Percentiles rank a stretch among this genome's conserved stretches.
Conservation (phyloP, 1,284 basidiomycete genomes). For the Trametes hirsuta region DNA sequence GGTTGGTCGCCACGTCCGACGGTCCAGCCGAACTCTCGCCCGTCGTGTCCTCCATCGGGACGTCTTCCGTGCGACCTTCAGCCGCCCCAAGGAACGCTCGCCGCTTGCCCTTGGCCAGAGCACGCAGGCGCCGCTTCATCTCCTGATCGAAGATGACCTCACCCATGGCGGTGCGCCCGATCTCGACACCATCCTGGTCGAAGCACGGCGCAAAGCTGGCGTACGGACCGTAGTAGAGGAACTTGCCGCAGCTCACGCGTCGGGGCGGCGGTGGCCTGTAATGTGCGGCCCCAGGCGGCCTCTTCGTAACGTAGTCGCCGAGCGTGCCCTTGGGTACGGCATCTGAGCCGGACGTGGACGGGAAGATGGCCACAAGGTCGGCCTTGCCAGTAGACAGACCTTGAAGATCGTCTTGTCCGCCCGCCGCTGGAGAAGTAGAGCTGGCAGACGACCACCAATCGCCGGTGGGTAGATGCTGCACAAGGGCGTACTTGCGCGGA, state of each 20-base stretch:
- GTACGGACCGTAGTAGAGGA: constrained; percentile 76
- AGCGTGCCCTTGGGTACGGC: constrained; percentile 40
- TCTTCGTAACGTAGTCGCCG: constrained; percentile 35
- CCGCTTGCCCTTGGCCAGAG: constrained; percentile 29
- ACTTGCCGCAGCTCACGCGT: constrained; percentile 60
- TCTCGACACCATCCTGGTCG: constrained; percentile 69
- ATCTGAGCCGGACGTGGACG: constrained; percentile 51
- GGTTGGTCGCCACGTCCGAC: constrained; percentile 17
- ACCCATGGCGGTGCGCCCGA: constrained; percentile 62
- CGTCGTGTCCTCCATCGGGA: constrained; percentile 14
- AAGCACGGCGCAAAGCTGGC: constrained; percentile 77
- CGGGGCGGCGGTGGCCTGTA: constrained; percentile 52
- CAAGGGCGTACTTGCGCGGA: constrained; percentile 66
- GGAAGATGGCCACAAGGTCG: constrained; percentile 73
- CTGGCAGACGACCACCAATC: constrained; percentile 80
- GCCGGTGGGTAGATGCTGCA: constrained; percentile 73
- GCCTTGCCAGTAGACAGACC: constrained; percentile 65
- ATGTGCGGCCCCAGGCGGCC: constrained; percentile 23
- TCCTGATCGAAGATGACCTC: constrained; percentile 51
- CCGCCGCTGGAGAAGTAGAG: constrained; percentile 42
- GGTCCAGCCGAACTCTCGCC: neutral
- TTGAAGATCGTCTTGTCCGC: constrained; percentile 45
- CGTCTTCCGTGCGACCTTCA: constrained; percentile 14
- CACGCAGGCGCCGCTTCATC: constrained; percentile 30
- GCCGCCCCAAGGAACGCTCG: constrained; percentile 20